Conservation (phyloP, 345 rosid genomes). For the Lenwebbia sp. region DNA sequence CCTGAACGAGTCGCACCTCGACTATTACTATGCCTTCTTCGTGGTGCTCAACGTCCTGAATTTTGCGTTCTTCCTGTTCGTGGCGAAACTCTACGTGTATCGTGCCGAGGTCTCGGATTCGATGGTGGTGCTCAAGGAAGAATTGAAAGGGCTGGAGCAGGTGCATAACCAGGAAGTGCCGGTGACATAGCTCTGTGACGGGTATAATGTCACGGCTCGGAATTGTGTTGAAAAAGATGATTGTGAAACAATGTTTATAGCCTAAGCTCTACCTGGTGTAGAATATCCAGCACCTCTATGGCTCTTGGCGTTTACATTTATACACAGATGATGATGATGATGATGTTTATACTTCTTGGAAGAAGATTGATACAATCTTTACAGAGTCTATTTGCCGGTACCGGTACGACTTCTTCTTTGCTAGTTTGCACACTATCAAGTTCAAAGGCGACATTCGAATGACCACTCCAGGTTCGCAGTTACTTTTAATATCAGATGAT, state of each 20-base stretch:
- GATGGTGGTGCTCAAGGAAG: conserved; percentile 34
- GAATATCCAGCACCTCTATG: neutral
- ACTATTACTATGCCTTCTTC: conserved; percentile 62
- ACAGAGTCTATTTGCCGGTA: neutral
- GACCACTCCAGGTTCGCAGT: neutral
- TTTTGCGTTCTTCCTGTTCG: conserved; percentile 48
- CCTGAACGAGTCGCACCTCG: conserved; percentile 65
- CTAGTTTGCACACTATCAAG: neutral
- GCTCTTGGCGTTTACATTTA: neutral
- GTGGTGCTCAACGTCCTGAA: conserved; percentile 47
- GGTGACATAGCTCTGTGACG: neutral
- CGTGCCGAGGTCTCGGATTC: conserved; percentile 58
- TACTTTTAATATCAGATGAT: neutral
- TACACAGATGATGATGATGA: neutral
- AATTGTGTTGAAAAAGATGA: neutral
- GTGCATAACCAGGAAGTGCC: conserved; percentile 4
- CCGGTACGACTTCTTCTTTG: neutral
- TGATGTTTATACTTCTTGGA: neutral
- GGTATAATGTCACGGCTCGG: neutral
- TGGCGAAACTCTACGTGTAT: conserved; percentile 47
- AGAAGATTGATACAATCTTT: neutral
- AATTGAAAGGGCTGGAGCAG: conserved; percentile 19
- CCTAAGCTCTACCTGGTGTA: neutral
- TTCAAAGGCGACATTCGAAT: neutral
- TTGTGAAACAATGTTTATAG: neutral